Percentiles rank a stretch among this genome's conserved stretches.
phyloP scores from a whole-genome alignment of 2,329 filamentous ascomycete genomes.

The Ophioceras dolichostomum region DNA sequence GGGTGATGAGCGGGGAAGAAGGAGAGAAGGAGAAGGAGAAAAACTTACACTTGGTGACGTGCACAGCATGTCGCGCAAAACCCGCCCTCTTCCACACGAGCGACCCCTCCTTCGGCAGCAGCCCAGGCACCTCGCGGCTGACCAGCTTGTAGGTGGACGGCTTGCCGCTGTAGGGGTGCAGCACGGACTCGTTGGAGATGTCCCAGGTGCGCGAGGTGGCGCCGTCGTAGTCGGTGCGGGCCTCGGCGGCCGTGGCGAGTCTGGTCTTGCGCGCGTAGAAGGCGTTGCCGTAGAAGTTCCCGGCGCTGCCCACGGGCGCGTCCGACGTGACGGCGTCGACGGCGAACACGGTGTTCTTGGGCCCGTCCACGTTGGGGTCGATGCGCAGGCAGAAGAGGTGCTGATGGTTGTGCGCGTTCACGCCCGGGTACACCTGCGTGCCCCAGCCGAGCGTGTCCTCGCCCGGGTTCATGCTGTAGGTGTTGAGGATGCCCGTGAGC shows the following conservation, averaged over 20 bases:
- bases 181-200: slow-evolving; percentile 69
- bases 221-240: slow-evolving; percentile 71
- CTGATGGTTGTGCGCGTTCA: slow-evolving; percentile 94
- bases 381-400: slow-evolving; percentile 87
- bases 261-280: slow-evolving; percentile 80
- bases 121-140: slow-evolving; percentile 64
- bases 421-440: slow-evolving; percentile 76
- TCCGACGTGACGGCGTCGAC: slow-evolving; percentile 61
- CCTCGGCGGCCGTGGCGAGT: slow-evolving; percentile 55
- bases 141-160: slow-evolving; percentile 82
- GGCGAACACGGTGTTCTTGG: slow-evolving; percentile 74
- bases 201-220: slow-evolving; percentile 77
- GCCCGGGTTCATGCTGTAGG: slow-evolving; percentile 66
- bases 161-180: slow-evolving; percentile 81
- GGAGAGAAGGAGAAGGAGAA: background rate
- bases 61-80: slow-evolving; percentile 76
- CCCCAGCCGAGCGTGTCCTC: slow-evolving; percentile 83
- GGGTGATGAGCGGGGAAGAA: too few relatives aligned
- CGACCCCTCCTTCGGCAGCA: slow-evolving; percentile 70
- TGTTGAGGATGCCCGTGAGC: slow-evolving; percentile 87
- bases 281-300: slow-evolving; percentile 84
- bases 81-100: slow-evolving; percentile 84
- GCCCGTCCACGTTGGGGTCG: slow-evolving; percentile 77
- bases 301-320: slow-evolving; percentile 63
- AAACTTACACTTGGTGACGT: slow-evolving; percentile 74